These are phyloP conservation scores for Claviceps sp. DNA, from an alignment of 2,329 filamentous ascomycete species.

Conservation along the genomic window DNA sequence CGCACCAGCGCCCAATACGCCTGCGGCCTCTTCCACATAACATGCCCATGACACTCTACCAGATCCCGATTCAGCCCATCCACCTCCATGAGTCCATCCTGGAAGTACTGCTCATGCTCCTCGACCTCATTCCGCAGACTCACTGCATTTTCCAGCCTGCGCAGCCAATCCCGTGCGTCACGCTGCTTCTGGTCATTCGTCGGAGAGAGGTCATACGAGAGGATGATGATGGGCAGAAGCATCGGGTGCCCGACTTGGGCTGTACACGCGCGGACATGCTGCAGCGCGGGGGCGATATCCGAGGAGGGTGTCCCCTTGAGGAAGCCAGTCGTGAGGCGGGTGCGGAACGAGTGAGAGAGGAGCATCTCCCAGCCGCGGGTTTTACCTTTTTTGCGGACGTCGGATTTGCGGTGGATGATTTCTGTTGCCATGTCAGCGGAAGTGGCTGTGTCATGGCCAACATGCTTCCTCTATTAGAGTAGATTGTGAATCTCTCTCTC, in stretches of 20 bases:
- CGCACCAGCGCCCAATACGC: slow-evolving; percentile 41
- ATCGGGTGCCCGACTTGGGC: slow-evolving; percentile 42
- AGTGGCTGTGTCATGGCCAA: no score
- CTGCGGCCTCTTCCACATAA: slow-evolving; percentile 49
- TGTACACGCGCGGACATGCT: slow-evolving; percentile 36
- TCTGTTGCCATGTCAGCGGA: slow-evolving; percentile 21
- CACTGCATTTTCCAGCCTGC: slow-evolving; percentile 46
- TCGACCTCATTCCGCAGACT: slow-evolving; percentile 47
- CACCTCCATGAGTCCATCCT: slow-evolving; percentile 38
- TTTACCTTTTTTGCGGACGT: slow-evolving; percentile 49
- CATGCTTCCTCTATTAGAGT: no score
- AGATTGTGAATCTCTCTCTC: no score
- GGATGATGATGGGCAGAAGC: slow-evolving; percentile 43
- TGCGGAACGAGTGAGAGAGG: slow-evolving; percentile 42
- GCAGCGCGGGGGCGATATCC: slow-evolving; percentile 35
- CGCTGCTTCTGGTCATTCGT: slow-evolving; percentile 48
- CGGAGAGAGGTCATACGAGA: slow-evolving; percentile 42
- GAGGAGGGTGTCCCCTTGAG: slow-evolving; percentile 47
- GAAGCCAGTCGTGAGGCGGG: slow-evolving; percentile 44
- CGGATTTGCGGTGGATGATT: slow-evolving; percentile 51
- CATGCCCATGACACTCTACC: slow-evolving; percentile 49
- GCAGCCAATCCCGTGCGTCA: slow-evolving; percentile 48
- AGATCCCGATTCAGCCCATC: slow-evolving; percentile 48
- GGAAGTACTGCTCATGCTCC: slow-evolving; percentile 40
- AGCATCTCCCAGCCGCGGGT: slow-evolving; percentile 53